Evolutionary conservation across 129 eudicot species (phyloP).

Genomic region (Deinandra increscens): DNA sequence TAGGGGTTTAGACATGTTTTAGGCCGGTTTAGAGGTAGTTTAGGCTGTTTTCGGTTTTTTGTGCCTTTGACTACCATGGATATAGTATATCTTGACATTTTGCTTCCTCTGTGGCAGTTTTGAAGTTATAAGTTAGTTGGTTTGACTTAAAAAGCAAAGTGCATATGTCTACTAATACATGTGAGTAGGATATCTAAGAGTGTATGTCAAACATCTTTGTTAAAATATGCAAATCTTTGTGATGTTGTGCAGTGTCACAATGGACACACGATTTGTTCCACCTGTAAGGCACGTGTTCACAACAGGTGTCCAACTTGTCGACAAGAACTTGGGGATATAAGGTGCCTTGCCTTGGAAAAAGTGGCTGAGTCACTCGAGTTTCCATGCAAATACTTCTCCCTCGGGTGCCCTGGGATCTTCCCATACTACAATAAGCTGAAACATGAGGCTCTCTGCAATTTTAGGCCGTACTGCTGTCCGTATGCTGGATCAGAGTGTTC

Average conservation of each 20-base stretch:
- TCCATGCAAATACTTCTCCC: slow-evolving; percentile 56
- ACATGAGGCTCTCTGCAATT: slow-evolving; percentile 57
- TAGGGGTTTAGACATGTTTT: too few relatives aligned
- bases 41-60: too few relatives aligned
- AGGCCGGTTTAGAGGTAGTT: too few relatives aligned
- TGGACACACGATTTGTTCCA: slow-evolving; percentile 68
- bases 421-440: slow-evolving; percentile 72
- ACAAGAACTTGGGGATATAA: slow-evolving; percentile 71
- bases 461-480: slow-evolving; percentile 77
- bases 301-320: slow-evolving; percentile 70
- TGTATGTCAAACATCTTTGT: neutral
- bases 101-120: neutral
- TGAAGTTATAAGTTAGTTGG: neutral
- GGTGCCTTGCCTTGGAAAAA: slow-evolving; percentile 66
- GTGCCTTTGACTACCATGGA: neutral
- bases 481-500: slow-evolving; percentile 86
- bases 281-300: slow-evolving; percentile 57
- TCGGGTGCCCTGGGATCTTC: slow-evolving; percentile 74
- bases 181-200: neutral
- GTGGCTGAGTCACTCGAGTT: slow-evolving; percentile 71
- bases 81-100: neutral
- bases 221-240: neutral
- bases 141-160: neutral
- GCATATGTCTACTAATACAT: neutral
- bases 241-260: slow-evolving; percentile 57